Base-by-base conservation (phyloP, 768 basidiomycete genomes). In the Paxillus ammoniavirescens region DNA sequence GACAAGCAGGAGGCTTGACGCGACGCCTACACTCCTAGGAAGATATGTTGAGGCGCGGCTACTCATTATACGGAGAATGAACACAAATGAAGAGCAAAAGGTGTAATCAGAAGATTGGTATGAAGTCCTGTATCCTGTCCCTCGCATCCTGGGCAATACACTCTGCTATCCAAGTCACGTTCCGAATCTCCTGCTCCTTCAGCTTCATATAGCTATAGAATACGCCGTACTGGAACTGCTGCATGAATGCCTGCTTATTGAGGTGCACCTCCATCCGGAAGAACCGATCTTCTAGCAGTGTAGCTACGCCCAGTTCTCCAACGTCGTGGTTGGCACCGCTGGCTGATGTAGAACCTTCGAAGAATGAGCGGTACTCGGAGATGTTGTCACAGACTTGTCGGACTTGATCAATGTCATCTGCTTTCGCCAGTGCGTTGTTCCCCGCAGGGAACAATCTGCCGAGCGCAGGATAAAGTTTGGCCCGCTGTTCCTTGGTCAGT, bases 141-240 rank as follows among this genome's bases (percentile, higher is more conserved):
- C 87, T 86, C 42, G 94, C 93, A 74, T 96, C 88, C 77, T 98
- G 96, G 8, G 94, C 94, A 62, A 98, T 97, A 72, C 96, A 98
- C 75, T 98, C 96, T 50, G 93, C 93, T 72, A 97, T 94, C 92
- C 91, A 93, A 28, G 89, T 91, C 62, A 94, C 63, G 63, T 89
- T 92, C 57, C 91, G 78, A 56, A 93, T 89, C 74, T 94, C 91
- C 75, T 92, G 89, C 72, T 93, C 91, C 77, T 91, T 92, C 72
- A 93, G 73, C 73, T 91, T 92, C 72, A 97, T 81, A 68, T 95
- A 98, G 66, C 86, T 86, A 68, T 91, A 94, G 68, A 93, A 98
- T 35, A 96, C 85, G 38, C 89, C 91, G 64, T 89, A 87, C 71
- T 98, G 94, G 79, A 98, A 98, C 75, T 99, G 87, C 73, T 98